Evolutionary conservation across 345 rosid species (phyloP), one percentile per base, ranked within the genome.

Genomic region (Hibiscus mutabilis): DNA sequence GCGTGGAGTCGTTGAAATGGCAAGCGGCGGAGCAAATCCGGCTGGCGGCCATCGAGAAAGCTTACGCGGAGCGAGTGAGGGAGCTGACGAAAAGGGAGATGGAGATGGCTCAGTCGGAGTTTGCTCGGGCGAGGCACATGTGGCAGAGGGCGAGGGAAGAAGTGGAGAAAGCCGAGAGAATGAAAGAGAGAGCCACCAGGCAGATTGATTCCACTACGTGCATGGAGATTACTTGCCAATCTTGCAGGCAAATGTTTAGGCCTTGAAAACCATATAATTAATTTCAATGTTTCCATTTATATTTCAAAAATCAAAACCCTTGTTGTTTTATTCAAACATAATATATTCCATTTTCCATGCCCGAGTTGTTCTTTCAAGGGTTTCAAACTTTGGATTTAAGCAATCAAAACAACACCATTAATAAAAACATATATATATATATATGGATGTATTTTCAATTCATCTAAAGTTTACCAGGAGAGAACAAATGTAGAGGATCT

Each of bases 201-300:
- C 84, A 73, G 85, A 82, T 82, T 2, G 98, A 90, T 85, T 82
- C 91, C 11, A 8, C 42, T 61, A 69, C 86, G 74, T 87, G 93
- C 88, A 81, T 87, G 86, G 96, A 95, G 88, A 86, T 92, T 84
- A 95, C 99, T 80, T 95, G 99, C 74, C 99, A 92, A 15, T 92
- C 97, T 73, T 95, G 99, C 85, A 86, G 96, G 77, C 97, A 90
- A 78, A 88, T 87, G 81, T 92, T 95, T 83, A 88, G 91, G 82
- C 87, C 89, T 70, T 82, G 22, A 81, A 12, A 37, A 37, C 5
- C 7, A 37, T 14, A 42, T 11, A 10, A 42, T 42, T 42, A 42
- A 42, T 42, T 42, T 42, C 46, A 42, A 42, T 42, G 46, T 42
- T 42, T 42, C 46, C 46, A 42, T 42, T 42, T 42, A 42, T 42